Evolutionary conservation across 352 stramenopile species (phyloP), one percentile per base, ranked within the genome.

Genomic region (Globisporangium acanthophoron): DNA sequence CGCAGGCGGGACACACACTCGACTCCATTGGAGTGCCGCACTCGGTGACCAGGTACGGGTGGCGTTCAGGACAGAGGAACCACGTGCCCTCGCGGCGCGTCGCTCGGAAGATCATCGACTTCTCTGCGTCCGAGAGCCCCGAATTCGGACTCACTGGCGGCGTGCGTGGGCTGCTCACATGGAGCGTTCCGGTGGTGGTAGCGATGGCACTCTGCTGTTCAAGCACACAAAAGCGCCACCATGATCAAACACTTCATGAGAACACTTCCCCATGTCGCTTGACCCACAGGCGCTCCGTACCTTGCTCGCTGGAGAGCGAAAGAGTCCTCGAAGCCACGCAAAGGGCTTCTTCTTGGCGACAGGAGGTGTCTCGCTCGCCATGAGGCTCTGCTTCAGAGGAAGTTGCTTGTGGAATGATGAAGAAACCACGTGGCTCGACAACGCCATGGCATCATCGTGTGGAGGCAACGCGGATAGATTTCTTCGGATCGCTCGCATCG

Each of bases 1-100:
- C 64, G 52, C 67, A 74, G 0, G 48, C 58, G 8, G 67, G 67
- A 47, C 67, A 74, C 7, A 15, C 16, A 1, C 60, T 27, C 27
- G 61, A 39, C 46, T 67, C 53, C 21, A 70, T 7, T 13, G 68
- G 68, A 20, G 65, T 58, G 18, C 68, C 68, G 40, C 68, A 76
- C 35, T 59, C 64, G 31, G 58, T 69, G 27, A 76, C 65, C 12
- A 76, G 56, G 45, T 76, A 76, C 35, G 68, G 68, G 51, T 76
- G 68, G 40, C 61, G 54, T 29, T 58, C 37, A 1, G 39, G n/a
- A 21, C 68, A 76, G 45, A 62, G 43, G 56, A 71, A 73, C 68
- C 68, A 76, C 20, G 51, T 46, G 18, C 65, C 65, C n/a, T 54
- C 20, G 2, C 53, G 37, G 1, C 33, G 56, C 0, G 52, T 64